Percentiles rank a stretch among this genome's conserved stretches.
Conservation (phyloP, 441 rosid species). For the Eruca vesicaria region DNA sequence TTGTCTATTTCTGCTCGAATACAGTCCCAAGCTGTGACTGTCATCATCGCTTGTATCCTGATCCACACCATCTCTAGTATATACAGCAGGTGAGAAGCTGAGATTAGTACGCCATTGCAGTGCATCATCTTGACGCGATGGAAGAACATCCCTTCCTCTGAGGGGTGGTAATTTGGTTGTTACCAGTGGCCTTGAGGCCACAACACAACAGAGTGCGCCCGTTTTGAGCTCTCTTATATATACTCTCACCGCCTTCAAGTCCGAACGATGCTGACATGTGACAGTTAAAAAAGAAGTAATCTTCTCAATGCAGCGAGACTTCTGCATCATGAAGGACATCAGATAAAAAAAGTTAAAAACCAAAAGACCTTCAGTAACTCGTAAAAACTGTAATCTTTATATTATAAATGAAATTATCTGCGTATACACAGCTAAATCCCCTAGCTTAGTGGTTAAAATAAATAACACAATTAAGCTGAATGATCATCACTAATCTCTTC, state of each 20-base stretch:
- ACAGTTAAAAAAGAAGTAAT: not conserved
- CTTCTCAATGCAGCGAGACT: not conserved
- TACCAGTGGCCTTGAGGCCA: constrained; percentile 85
- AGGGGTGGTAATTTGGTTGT: constrained; percentile 41
- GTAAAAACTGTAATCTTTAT: not conserved
- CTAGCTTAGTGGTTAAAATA: not conserved
- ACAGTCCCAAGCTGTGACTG: constrained; percentile 44
- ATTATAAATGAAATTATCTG: not conserved
- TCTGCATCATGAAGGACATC: not conserved
- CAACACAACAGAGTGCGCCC: constrained; percentile 98
- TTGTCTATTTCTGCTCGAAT: constrained; percentile 44
- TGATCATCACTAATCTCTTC: too few species aligned
- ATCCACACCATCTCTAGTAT: constrained; percentile 63
- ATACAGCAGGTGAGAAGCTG: constrained; percentile 81
- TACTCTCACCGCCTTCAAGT: not conserved
- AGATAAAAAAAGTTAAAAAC: not conserved
- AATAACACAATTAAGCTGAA: not conserved
- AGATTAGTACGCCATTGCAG: constrained; percentile 79
- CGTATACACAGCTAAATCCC: too few species aligned
- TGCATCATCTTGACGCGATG: constrained; percentile 48
- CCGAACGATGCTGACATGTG: not conserved
- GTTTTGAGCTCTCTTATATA: constrained; percentile 46
- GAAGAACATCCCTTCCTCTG: constrained; percentile 32
- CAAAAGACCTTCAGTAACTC: not conserved
- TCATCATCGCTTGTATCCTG: constrained; percentile 38